phyloP scores from a whole-genome alignment of 2,329 filamentous ascomycete species.

The Fonsecaea multimorphosa region DNA sequence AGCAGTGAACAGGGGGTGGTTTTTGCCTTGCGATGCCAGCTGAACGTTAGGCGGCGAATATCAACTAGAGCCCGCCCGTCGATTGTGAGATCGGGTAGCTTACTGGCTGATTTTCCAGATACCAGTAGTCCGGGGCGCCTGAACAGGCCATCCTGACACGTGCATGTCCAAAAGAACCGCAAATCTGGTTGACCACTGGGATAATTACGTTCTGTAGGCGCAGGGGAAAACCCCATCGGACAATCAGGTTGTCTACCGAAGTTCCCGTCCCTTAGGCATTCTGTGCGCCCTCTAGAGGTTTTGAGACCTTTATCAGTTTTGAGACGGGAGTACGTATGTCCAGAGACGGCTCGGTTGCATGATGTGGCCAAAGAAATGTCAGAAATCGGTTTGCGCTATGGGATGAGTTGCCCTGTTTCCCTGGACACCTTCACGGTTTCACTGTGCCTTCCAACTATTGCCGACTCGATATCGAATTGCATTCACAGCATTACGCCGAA shows the following conservation, averaged over 20 bases:
- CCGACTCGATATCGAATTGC: not conserved
- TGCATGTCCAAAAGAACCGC: not conserved
- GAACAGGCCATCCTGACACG: not conserved
- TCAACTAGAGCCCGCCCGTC: not conserved
- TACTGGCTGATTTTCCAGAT: not conserved
- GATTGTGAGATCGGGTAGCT: not conserved
- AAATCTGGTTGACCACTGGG: not conserved
- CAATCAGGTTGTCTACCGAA: not conserved
- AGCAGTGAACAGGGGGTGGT: not conserved
- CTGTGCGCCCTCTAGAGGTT: not conserved
- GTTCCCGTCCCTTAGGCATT: not conserved
- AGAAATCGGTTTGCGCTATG: not conserved
- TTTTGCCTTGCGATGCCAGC: not conserved
- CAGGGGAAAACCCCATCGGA: not conserved
- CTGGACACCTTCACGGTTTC: not conserved
- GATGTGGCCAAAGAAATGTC: not conserved
- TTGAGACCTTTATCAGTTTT: not conserved
- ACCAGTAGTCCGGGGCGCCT: not conserved
- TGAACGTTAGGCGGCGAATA: not conserved
- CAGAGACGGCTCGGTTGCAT: not conserved
- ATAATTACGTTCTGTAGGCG: too few species aligned
- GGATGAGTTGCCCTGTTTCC: not conserved
- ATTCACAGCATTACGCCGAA: slow-evolving; percentile 23
- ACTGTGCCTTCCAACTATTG: not conserved
- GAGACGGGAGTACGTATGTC: not conserved